Conservation (phyloP, 192 early-diverging fungal species). For the Coemansia sp. region DNA sequence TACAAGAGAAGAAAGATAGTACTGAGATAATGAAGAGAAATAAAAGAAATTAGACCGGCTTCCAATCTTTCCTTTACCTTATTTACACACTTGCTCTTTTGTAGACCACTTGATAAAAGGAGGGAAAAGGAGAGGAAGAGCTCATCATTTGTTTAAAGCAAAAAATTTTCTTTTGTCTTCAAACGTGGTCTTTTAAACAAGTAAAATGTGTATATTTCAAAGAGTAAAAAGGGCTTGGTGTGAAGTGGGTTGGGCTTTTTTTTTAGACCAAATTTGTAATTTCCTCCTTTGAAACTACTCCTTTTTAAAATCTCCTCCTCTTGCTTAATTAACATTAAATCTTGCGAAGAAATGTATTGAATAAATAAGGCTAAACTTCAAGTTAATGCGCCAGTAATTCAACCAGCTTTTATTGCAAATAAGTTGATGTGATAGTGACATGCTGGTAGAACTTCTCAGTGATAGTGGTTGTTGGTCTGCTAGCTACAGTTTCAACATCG, state of each 20-base stretch:
- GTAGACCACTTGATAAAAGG: constrained; percentile 1
- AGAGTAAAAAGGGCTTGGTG: constrained; percentile 4
- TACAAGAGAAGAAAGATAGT: constrained; percentile 6
- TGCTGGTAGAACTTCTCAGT: neutral
- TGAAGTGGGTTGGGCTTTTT: neutral
- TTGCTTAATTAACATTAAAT: neutral
- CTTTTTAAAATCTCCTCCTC: neutral
- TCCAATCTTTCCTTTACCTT: constrained; percentile 5
- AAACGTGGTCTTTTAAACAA: neutral
- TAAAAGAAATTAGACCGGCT: neutral
- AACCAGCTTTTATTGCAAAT: neutral
- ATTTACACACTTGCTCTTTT: constrained; percentile 3
- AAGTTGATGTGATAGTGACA: constrained; percentile 5
- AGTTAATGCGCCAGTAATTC: neutral
- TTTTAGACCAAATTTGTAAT: neutral
- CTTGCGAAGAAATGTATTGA: neutral
- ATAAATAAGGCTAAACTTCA: too few relatives aligned
- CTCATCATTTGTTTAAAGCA: neutral
- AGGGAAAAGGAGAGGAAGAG: neutral
- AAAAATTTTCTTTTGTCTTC: neutral
- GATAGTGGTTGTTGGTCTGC: constrained; percentile 10
- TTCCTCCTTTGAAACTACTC: neutral
- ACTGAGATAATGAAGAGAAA: constrained; percentile 5
- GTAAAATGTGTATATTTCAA: neutral
- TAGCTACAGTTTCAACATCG: constrained; percentile 9